Base-by-base conservation (phyloP, 2,329 filamentous ascomycete genomes). In the Cordyceps militaris region DNA sequence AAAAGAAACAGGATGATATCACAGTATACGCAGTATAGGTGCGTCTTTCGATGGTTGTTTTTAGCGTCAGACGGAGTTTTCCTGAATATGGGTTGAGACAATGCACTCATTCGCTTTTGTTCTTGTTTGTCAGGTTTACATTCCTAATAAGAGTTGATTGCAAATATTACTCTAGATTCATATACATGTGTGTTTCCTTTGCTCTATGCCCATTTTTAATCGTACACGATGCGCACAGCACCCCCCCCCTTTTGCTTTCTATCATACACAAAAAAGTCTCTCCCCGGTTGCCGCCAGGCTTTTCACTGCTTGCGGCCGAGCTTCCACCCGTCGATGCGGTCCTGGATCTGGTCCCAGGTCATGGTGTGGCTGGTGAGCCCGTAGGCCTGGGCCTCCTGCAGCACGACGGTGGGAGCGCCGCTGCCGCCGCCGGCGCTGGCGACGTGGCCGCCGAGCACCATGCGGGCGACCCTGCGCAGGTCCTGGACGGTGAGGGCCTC, bases 381-480 rank as follows among this genome's bases (percentile, higher is more conserved):
- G 56, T 87, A 83, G 63, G 88, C 80, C 69, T 92, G 85, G 24
- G 91, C 91, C 75, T 97, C 93, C 77, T 97, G 93, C 66, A 99
- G 69, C 46, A 99, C 93, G 24, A 99, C 91, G 0, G 94, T 99
- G 4, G 94, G 94, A 21, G 90, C 87, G 14, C 94, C 94, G 61
- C 85, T 94, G 3, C 94, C 93, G 0, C 76, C 69, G 1, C 93
- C 93, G 0, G 75, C 69, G 70, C 97, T 97, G 61, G 82, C 68
- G 3, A 95, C 86, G 62, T 83, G 70, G 0, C 94, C 94, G 46
- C 87, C 83, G 57, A 97, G 85, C 9, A 99, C 86, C 64, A 84
- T 77, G 63, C 77, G 79, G 5, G 94, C 94, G 3, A 97, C 93
- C 50, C 91, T 80, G 32, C 90, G 80, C 62, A 99, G 75, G 70